Evolutionary conservation across 345 rosid genomes (phyloP).

Genomic region (Melaleuca quinquenervia): DNA sequence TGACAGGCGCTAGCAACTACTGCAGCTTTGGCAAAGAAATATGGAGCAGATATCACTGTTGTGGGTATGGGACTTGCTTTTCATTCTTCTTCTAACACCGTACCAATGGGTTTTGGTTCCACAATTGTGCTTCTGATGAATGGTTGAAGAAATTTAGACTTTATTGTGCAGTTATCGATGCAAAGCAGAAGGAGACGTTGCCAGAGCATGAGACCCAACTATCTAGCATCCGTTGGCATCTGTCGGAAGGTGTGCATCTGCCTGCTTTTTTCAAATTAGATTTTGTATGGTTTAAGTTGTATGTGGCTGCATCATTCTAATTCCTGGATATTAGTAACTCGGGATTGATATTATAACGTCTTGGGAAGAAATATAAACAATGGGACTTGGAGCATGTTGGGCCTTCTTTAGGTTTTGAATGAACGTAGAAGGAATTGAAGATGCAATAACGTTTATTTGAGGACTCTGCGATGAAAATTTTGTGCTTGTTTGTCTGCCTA

Average conservation of each 20-base stretch:
- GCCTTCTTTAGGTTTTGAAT: not conserved
- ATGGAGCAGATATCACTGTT: conserved; percentile 90
- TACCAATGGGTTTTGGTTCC: not conserved
- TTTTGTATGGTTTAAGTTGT: not conserved
- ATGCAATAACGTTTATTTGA: not conserved
- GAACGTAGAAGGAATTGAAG: not conserved
- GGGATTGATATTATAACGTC: not conserved
- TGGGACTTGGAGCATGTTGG: not conserved
- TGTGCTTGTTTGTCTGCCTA: not conserved
- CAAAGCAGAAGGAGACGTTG: conserved; percentile 57
- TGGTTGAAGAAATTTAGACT: conserved; percentile 10
- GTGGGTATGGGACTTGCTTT: conserved; percentile 40
- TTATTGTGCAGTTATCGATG: conserved; percentile 62
- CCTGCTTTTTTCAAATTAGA: not conserved
- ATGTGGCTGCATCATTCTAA: not conserved
- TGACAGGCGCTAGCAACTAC: conserved; percentile 82
- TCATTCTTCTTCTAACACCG: not conserved
- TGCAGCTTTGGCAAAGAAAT: conserved; percentile 79
- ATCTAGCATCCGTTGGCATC: conserved; percentile 87
- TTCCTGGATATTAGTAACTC: not conserved
- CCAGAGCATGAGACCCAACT: conserved; percentile 77
- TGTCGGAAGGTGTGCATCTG: conserved; percentile 45
- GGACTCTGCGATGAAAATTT: not conserved
- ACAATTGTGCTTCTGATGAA: conserved; percentile 1
- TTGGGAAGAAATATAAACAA: not conserved